These are phyloP conservation scores for Apiospora rasikravindrae DNA, from an alignment of 2,329 filamentous ascomycete species.

Conservation along the genomic window DNA sequence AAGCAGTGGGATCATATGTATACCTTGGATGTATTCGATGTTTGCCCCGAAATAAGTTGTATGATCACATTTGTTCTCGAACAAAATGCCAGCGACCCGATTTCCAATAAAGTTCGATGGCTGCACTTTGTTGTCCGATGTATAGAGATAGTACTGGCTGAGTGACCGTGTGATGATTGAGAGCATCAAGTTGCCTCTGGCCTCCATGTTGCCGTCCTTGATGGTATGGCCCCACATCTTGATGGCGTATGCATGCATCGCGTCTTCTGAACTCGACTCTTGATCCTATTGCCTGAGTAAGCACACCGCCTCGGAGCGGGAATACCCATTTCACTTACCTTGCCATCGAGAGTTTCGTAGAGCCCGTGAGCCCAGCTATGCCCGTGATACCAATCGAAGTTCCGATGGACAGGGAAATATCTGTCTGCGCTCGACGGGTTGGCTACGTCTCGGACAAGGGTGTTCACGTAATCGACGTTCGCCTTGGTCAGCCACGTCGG, in stretches of 20 bases:
- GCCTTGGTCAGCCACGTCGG: constrained; percentile 69
- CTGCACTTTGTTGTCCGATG: constrained; percentile 69
- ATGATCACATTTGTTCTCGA: constrained; percentile 96
- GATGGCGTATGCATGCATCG: constrained; percentile 83
- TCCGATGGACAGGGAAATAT: constrained; percentile 80
- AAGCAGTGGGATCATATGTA: constrained; percentile 73
- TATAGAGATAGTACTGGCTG: constrained; percentile 83
- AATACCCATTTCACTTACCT: constrained; percentile 47
- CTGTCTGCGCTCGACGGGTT: constrained; percentile 75
- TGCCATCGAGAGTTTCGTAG: constrained; percentile 73
- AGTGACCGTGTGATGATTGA: constrained; percentile 76
- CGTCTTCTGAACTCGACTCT: constrained; percentile 90
- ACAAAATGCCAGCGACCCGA: constrained; percentile 74
- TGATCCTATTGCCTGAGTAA: constrained; percentile 55
- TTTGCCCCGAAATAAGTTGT: constrained; percentile 84
- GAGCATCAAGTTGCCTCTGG: constrained; percentile 82
- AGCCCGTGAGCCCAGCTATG: constrained; percentile 92
- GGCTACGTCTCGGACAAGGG: constrained; percentile 80
- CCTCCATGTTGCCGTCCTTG: constrained; percentile 80
- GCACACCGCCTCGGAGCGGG: neutral
- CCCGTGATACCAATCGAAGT: constrained; percentile 93
- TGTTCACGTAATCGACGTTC: constrained; percentile 83
- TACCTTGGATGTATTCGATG: constrained; percentile 74
- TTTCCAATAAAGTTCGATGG: constrained; percentile 81
- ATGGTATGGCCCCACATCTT: constrained; percentile 91